Evolutionary conservation across 352 stramenopile species (phyloP).

Genomic region (Phytopythium chamaehyphon): DNA sequence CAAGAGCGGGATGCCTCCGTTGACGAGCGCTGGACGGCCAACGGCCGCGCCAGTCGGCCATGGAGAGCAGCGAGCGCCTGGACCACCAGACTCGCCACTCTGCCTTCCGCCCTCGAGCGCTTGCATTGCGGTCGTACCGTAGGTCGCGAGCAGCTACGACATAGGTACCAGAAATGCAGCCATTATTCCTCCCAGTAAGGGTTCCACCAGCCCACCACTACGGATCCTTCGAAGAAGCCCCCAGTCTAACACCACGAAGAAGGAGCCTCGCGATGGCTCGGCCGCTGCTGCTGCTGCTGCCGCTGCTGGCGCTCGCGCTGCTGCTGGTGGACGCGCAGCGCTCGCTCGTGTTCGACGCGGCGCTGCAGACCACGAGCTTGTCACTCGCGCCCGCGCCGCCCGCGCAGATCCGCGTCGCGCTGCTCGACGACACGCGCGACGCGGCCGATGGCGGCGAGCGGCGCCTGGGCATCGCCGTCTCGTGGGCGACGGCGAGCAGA

Average conservation of each 20-base stretch:
- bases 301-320: conserved; percentile 8
- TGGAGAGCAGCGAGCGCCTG: not conserved
- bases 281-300: not conserved
- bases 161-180: conserved; percentile 3
- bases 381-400: conserved; percentile 15
- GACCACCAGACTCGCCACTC: not conserved
- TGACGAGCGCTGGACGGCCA: not conserved
- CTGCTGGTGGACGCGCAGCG: conserved; percentile 12
- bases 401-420: conserved; percentile 44
- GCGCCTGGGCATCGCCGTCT: conserved; percentile 49
- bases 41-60: not conserved
- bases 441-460: not conserved
- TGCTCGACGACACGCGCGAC: conserved; percentile 24
- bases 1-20: not conserved
- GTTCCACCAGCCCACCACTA: not conserved
- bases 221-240: not conserved
- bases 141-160: too few species aligned
- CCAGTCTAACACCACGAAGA: not conserved
- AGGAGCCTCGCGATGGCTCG: not conserved
- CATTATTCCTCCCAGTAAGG: conserved; percentile 5
- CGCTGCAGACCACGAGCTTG: not conserved
- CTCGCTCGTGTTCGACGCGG: conserved; percentile 22
- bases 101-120: not conserved
- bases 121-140: not conserved
- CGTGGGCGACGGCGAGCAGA: conserved; percentile 41